Base-by-base conservation (phyloP, 106 monocot species). In the Dactylorhiza incarnata region DNA sequence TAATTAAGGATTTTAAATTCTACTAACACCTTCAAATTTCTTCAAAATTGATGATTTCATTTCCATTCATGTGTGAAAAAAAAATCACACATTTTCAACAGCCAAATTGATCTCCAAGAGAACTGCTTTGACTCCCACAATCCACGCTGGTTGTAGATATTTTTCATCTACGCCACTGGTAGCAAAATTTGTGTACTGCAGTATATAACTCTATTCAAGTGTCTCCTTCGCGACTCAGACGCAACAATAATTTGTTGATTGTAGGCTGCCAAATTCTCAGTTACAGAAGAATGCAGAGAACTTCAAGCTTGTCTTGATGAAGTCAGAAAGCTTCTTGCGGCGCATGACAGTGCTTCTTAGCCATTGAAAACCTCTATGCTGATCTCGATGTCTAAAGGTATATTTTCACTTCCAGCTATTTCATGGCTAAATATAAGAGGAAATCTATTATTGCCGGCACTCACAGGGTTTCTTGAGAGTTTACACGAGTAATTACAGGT, bases 201-300 rank as follows among this genome's bases (percentile, higher is more conserved):
- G 6, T 61, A 43, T n/a, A 61, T 47, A n/a, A 24, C 22, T 24
- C 9, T 51, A 7, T 51, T 49, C 50, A 2, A 48, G 22, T 29
- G 6, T 17, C 61, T 14, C 13, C 26, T 8, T 20, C 24, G 3
- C 37, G 3, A 37, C 37, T 37, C 37, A 37, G 37, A 37, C 37
- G 37, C 37, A 37, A 3, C 37, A 37, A 37, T 37, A 37, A 37
- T 37, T 48, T 52, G 51, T 73, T 51, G 0, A 66, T 75, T 82
- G 50, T 83, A 93, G 96, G 96, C 91, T 23, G 73, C 74, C 19
- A 79, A 93, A 52, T 97, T 97, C 77, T 70, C 80, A 11, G 82
- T 86, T 26, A 93, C 87, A 0, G 75, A 86, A 4, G 96, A 93
- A 77, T 87, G 79, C 52, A 73, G 46, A 48, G 74, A 69, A 63